Conservation (phyloP, 2,329 filamentous ascomycete species). For the Cladosporium cucumerinum region DNA sequence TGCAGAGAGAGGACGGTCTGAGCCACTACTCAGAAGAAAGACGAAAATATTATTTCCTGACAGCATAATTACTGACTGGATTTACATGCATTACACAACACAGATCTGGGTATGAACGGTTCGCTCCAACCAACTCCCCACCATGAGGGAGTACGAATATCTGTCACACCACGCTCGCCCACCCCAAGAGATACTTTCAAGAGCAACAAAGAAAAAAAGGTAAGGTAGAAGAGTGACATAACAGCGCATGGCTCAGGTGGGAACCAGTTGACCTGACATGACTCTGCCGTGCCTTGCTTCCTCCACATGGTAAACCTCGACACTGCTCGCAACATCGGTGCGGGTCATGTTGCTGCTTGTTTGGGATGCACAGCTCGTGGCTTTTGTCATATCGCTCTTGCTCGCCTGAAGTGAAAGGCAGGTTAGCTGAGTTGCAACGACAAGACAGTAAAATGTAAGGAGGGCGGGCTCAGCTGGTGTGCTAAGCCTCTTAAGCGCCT, state of each 20-base stretch:
- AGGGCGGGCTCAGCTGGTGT: conserved; percentile 12
- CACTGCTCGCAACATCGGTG: conserved; percentile 14
- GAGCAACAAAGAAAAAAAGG: conserved; percentile 13
- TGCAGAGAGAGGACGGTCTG: not conserved
- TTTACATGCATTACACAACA: conserved; percentile 17
- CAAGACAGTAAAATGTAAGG: conserved; percentile 10
- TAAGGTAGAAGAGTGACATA: conserved; percentile 6
- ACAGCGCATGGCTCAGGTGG: not conserved
- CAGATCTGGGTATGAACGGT: conserved; percentile 17
- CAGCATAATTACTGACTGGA: conserved; percentile 5
- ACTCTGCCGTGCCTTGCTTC: conserved; percentile 13
- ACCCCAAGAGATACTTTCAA: conserved; percentile 6
- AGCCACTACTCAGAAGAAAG: not conserved
- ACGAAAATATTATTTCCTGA: conserved; percentile 11
- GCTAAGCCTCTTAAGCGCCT: conserved; percentile 21
- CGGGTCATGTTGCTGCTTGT: conserved; percentile 8
- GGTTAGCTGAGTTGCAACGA: conserved; percentile 13
- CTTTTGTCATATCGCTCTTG: conserved; percentile 14
- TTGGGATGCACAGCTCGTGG: conserved; percentile 11
- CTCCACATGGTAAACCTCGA: conserved; percentile 12
- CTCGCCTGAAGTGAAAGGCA: conserved; percentile 14
- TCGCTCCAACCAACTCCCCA: conserved; percentile 10
- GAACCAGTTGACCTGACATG: conserved; percentile 13
- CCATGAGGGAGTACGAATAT: not conserved
- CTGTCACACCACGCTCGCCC: conserved; percentile 12